These are phyloP conservation scores for Saccharum hybrid DNA, from an alignment of 202 grass and related monocot species.

Conservation along the genomic window DNA sequence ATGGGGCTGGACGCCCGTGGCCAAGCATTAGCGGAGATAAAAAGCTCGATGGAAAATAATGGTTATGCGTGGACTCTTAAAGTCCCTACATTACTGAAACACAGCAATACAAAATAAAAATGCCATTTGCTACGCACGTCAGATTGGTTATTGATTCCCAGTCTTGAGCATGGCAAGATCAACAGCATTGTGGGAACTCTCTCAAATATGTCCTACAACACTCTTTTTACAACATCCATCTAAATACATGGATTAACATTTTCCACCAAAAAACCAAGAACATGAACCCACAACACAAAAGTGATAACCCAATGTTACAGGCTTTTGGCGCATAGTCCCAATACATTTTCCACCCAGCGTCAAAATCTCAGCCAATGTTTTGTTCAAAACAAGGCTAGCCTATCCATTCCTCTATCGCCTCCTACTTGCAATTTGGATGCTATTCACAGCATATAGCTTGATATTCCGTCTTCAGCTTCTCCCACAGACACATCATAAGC, in stretches of 20 bases:
- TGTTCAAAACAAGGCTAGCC: conserved; percentile 24
- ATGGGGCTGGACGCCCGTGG: too few species aligned
- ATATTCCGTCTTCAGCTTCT: conserved; percentile 75
- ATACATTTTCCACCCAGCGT: background rate
- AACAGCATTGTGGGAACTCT: background rate
- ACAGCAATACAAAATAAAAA: background rate
- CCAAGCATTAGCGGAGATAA: background rate
- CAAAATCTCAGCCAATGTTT: conserved; percentile 20
- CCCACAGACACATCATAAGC: conserved; percentile 84
- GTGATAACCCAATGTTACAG: background rate
- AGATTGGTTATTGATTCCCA: background rate
- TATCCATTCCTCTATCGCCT: background rate
- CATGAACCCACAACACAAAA: background rate
- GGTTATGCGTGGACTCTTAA: too few species aligned
- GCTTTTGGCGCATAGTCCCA: background rate
- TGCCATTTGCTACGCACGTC: background rate
- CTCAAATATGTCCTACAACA: background rate
- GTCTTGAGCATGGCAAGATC: background rate
- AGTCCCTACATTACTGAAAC: too few species aligned
- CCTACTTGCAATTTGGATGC: background rate
- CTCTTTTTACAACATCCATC: background rate
- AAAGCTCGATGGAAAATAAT: too few species aligned
- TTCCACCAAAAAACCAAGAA: background rate
- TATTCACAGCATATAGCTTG: conserved; percentile 80
- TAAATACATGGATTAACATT: background rate